Evolutionary conservation across 163 green algal species (phyloP).

Genomic region (Chlorella variabilis): DNA sequence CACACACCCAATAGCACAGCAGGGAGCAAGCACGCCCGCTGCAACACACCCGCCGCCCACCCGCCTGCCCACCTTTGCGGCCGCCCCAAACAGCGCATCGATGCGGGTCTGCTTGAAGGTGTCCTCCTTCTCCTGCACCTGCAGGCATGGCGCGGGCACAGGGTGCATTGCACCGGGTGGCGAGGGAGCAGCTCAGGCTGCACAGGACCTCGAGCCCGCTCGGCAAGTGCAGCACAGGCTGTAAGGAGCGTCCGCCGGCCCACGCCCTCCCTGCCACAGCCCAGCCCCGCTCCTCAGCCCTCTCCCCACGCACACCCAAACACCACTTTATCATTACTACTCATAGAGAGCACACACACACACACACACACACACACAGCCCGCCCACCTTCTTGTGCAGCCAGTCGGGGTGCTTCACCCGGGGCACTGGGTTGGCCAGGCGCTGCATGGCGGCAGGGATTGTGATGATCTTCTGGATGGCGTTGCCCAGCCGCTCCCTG

Average conservation of each 20-base stretch:
- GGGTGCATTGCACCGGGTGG: not conserved
- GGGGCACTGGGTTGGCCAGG: conserved; percentile 92
- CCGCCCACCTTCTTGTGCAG: conserved; percentile 79
- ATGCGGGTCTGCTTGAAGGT: conserved; percentile 83
- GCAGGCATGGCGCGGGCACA: conserved; percentile 1
- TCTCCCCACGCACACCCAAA: too few species aligned
- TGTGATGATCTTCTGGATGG: conserved; percentile 99
- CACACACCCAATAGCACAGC: not conserved
- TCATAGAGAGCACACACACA: too few species aligned
- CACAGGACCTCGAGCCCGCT: too few species aligned
- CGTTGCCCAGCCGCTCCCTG: conserved; percentile 83
- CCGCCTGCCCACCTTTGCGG: not conserved
- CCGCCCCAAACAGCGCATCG: conserved; percentile 62
- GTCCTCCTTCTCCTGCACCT: conserved; percentile 82
- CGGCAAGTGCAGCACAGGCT: too few species aligned
- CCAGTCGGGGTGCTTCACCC: conserved; percentile 97
- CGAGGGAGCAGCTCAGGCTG: too few species aligned
- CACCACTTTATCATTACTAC: too few species aligned
- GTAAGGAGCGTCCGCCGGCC: too few species aligned
- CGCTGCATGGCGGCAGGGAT: conserved; percentile 98
- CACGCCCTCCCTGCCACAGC: too few species aligned
- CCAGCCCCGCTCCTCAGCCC: too few species aligned
- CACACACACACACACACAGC: too few species aligned
- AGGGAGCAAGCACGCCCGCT: too few species aligned
- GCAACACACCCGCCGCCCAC: too few species aligned